Evolutionary conservation across 148 eudicot genomes (phyloP).

Genomic region (Diospyros kaki): DNA sequence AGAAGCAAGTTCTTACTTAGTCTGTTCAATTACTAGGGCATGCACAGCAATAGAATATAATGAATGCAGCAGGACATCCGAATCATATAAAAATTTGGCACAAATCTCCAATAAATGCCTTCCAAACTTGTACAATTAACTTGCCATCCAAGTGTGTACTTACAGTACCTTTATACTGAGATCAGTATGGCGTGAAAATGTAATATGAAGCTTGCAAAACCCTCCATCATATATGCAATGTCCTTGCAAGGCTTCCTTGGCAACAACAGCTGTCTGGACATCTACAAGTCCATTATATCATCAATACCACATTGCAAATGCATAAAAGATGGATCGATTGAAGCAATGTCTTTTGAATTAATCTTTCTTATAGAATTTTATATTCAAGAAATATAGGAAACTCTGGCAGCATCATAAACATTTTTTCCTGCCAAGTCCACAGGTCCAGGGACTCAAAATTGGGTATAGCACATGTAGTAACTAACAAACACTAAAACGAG

Average conservation of each 20-base stretch:
- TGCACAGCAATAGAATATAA: too few species aligned
- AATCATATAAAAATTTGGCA: background rate
- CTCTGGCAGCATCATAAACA: too few species aligned
- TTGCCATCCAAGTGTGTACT: background rate
- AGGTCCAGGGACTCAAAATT: background rate
- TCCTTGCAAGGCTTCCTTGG: constrained; percentile 94
- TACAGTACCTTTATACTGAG: constrained; percentile 81
- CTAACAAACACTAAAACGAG: background rate
- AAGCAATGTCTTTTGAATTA: background rate
- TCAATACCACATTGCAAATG: background rate
- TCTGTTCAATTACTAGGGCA: too few species aligned
- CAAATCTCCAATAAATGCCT: constrained; percentile 1
- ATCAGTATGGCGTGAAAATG: constrained; percentile 97
- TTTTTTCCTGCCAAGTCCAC: too few species aligned
- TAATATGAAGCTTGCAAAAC: constrained; percentile 86
- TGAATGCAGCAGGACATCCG: background rate
- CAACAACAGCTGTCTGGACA: constrained; percentile 87
- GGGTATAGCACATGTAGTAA: background rate
- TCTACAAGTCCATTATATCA: constrained; percentile 39
- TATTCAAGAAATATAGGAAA: background rate
- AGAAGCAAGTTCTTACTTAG: too few species aligned
- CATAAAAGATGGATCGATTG: background rate
- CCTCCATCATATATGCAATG: constrained; percentile 99
- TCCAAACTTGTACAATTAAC: background rate
- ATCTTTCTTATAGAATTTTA: background rate